phyloP scores from a whole-genome alignment of 345 rosid genomes.

The Eucalyptus marginata region DNA sequence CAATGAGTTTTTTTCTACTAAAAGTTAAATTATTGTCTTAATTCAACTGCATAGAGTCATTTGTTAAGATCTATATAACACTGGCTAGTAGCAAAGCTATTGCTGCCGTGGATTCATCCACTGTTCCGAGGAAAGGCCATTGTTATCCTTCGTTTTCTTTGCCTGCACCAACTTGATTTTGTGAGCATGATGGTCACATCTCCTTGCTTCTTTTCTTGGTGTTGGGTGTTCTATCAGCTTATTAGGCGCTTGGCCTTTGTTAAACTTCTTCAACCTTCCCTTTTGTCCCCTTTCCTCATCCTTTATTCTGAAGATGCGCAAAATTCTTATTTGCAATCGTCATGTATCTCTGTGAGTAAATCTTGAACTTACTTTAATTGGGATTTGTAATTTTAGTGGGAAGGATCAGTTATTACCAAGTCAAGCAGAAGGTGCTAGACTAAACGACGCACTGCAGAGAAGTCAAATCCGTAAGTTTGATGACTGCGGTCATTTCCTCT shows the following conservation, averaged over 20 bases:
- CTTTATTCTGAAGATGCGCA: background rate
- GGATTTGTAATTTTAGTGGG: constrained; percentile 29
- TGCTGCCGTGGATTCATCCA: background rate
- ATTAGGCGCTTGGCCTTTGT: background rate
- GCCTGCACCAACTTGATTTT: background rate
- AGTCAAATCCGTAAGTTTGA: constrained; percentile 43
- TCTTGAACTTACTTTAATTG: background rate
- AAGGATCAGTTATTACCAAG: constrained; percentile 68
- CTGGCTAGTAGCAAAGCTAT: background rate
- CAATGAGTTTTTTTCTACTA: background rate
- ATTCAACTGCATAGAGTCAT: background rate
- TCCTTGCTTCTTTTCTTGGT: background rate
- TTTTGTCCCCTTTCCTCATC: background rate
- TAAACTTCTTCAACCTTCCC: background rate
- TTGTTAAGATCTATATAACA: background rate
- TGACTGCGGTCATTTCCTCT: constrained; percentile 59
- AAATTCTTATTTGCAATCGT: background rate
- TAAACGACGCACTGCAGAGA: constrained; percentile 22
- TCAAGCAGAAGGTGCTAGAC: constrained; percentile 53
- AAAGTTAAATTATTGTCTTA: background rate
- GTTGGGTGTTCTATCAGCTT: background rate
- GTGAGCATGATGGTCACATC: background rate
- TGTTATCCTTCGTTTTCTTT: background rate
- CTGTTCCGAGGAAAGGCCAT: background rate
- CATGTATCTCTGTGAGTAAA: background rate